Evolutionary conservation across 192 early-diverging fungal species (phyloP).

Genomic region (Mortierella hygrophila): DNA sequence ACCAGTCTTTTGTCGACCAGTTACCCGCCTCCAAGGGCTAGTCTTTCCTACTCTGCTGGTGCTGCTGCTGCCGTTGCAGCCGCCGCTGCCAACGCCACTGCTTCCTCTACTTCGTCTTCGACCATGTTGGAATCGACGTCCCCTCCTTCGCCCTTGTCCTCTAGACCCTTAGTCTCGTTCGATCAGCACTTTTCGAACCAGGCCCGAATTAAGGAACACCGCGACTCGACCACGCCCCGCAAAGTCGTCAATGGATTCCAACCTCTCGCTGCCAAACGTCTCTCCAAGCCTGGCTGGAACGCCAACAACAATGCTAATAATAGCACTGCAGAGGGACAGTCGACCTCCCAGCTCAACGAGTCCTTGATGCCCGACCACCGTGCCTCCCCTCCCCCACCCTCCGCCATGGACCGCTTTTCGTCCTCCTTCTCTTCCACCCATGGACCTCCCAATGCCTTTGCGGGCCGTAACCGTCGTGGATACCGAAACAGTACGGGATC

Average conservation of each 20-base stretch:
- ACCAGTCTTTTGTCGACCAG: slow-evolving; percentile 35
- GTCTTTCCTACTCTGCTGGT: slow-evolving; percentile 22
- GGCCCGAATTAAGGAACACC: slow-evolving; percentile 31
- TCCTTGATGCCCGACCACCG: slow-evolving; percentile 12
- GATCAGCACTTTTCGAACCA: slow-evolving; percentile 54
- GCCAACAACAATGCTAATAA: not conserved
- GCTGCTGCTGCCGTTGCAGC: not conserved
- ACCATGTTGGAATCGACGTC: slow-evolving; percentile 17
- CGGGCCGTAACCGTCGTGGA: slow-evolving; percentile 41
- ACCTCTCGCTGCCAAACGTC: slow-evolving; percentile 48
- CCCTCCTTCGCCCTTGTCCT: slow-evolving; percentile 18
- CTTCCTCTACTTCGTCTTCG: not conserved
- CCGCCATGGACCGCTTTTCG: not conserved
- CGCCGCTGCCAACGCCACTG: not conserved
- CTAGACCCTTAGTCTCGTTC: slow-evolving; percentile 36
- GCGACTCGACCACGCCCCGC: slow-evolving; percentile 25
- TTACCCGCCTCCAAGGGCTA: slow-evolving; percentile 42
- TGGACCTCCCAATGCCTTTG: slow-evolving; percentile 49
- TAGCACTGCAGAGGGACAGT: not conserved
- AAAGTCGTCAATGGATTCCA: slow-evolving; percentile 51
- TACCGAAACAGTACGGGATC: slow-evolving; percentile 55
- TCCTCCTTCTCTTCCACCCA: slow-evolving; percentile 6
- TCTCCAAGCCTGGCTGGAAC: slow-evolving; percentile 40
- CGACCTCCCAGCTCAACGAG: not conserved
- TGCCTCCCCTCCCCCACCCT: not conserved